Base-by-base conservation (phyloP, 495 filamentous ascomycete species). In the Arthonia radiata region DNA sequence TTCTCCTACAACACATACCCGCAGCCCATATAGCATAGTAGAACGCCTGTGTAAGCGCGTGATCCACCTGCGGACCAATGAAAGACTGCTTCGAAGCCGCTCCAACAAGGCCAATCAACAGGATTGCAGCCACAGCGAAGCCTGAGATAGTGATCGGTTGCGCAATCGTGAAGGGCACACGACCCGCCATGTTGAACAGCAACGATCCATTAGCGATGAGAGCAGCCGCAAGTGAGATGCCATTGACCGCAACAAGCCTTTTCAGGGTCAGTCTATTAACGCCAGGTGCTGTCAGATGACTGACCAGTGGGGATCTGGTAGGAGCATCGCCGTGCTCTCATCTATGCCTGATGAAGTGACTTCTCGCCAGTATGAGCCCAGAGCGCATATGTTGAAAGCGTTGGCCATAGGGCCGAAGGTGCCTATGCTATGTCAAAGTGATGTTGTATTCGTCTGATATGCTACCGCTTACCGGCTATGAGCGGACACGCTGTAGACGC, bases 351-450 rank as follows among this genome's bases (percentile, higher is more conserved):
- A 59, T 4, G 53, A 56, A 24, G 67, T 57, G 26, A 57, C 54
- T 34, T 71, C 65, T 26, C 73, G 54, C 80, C 80, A 89, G 24
- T 65, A 57, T 35, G 65, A 53, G 4, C 69, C 65, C 18, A 91
- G 50, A 15, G 74, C 68, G 41, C 73, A 77, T 21, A 91, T 67
- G 42, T 60, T 75, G 57, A 90, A 79, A 12, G 73, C 68, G 56
- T 52, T 70, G 13, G 78, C 79, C 31, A 86, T 74, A 3, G 80
- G 80, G 1, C 80, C 80, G 29, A 91, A 68, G 0, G 77, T 82
- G 23, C 72, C n/a, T n/a, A n/a, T n/a, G n/a, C n/a, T n/a, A n/a
- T n/a, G n/a, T n/a, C n/a, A n/a, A n/a, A n/a, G n/a, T n/a, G n/a
- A n/a, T n/a, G n/a, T n/a, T n/a, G n/a, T n/a, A n/a, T n/a, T n/a